phyloP scores from a whole-genome alignment of 202 grass and related monocot species.

The Zoysia matrella region DNA sequence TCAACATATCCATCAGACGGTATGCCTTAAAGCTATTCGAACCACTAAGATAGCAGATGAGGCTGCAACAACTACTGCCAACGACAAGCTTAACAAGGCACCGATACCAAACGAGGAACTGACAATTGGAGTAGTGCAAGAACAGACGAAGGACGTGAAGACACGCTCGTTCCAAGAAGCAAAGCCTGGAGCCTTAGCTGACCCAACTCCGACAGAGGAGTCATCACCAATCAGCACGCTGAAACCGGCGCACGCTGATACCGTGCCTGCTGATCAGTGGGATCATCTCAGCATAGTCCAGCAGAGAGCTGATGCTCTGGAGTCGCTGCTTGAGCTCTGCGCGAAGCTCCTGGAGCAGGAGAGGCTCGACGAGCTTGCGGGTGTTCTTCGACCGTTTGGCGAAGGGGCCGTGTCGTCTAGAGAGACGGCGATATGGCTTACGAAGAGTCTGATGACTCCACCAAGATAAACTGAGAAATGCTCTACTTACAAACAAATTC shows the following conservation, averaged over 20 bases:
- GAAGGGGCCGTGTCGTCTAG: no score
- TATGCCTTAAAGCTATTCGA: constrained; percentile 42
- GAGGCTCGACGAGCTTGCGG: constrained; percentile 80
- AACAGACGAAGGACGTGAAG: constrained; percentile 41
- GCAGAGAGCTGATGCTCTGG: constrained; percentile 80
- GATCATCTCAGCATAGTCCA: constrained; percentile 81
- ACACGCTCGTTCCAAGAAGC: constrained; percentile 16
- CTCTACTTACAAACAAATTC: no score
- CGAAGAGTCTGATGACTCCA: no score
- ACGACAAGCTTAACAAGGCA: constrained; percentile 37
- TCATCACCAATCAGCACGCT: constrained; percentile 60
- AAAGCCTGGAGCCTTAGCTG: constrained; percentile 40
- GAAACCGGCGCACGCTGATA: constrained; percentile 42
- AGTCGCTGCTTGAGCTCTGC: constrained; percentile 85
- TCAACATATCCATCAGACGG: constrained; percentile 32
- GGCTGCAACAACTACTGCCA: constrained; percentile 9
- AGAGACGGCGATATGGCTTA: no score
- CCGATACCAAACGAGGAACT: constrained; percentile 1
- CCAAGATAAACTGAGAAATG: no score
- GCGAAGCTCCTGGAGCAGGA: constrained; percentile 81
- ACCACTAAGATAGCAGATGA: constrained; percentile 37
- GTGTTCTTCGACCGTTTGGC: constrained; percentile 42
- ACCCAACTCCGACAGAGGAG: constrained; percentile 46
- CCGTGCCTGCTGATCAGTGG: constrained; percentile 54
- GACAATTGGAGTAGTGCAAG: constrained; percentile 56